A percentile compares a stretch with the other conserved stretches of the same genome.
These are phyloP conservation scores for Yarrowia hollandica DNA, from an alignment of 805 yeast species.

Conservation along the genomic window DNA sequence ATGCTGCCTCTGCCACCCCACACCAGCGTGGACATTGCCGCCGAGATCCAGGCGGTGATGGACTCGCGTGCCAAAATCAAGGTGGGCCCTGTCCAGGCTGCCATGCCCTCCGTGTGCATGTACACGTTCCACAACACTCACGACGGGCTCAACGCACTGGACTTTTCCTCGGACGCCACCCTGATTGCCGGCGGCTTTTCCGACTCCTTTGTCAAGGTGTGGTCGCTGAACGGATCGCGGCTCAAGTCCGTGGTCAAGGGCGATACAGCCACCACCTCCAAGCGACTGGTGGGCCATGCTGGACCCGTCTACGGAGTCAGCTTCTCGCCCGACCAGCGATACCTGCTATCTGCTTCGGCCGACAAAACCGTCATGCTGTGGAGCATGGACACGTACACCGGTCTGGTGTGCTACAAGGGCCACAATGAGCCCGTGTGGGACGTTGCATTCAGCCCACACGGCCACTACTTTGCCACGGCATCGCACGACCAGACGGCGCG, in stretches of 20 bases:
- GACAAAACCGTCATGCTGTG: conserved; percentile 91
- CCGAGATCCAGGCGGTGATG: conserved; percentile 73
- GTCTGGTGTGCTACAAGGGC: conserved; percentile 91
- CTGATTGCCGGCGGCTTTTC: conserved; percentile 92
- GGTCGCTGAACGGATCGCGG: conserved; percentile 93
- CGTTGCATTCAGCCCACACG: conserved; percentile 88
- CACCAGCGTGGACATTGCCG: conserved; percentile 73
- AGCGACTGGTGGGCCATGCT: conserved; percentile 82
- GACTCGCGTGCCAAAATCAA: conserved; percentile 77
- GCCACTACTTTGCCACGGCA: conserved; percentile 97
- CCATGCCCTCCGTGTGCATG: conserved; percentile 94
- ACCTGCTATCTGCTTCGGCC: conserved; percentile 78
- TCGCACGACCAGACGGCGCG: conserved; percentile 98
- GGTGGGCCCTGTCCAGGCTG: conserved; percentile 63
- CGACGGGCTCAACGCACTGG: conserved; percentile 80
- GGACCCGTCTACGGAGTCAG: conserved; percentile 91
- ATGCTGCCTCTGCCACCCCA: conserved; percentile 82
- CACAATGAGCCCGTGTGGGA: conserved; percentile 98
- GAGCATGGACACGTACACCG: conserved; percentile 88
- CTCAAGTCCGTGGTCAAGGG: conserved; percentile 46
- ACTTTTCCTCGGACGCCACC: conserved; percentile 84
- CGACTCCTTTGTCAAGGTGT: conserved; percentile 83
- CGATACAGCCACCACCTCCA: conserved; percentile 37
- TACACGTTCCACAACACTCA: conserved; percentile 96
- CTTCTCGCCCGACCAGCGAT: conserved; percentile 87